These are phyloP conservation scores for Closterium sp. DNA, from an alignment of 139 green algal genomes.

Conservation along the genomic window DNA sequence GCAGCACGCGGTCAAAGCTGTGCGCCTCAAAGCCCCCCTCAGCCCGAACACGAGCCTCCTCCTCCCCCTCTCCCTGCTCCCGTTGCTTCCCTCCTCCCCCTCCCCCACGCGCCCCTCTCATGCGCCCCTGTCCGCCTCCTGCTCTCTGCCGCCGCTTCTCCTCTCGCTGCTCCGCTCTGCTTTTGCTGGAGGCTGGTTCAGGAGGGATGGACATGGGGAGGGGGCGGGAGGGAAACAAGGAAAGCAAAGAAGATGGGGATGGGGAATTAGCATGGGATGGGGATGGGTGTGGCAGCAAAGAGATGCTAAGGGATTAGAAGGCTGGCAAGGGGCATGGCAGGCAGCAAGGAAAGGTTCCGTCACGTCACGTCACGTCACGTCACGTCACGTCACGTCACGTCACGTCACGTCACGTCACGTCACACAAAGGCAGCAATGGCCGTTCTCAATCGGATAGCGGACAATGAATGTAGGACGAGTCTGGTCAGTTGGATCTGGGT, in stretches of 20 bases:
- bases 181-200: background rate
- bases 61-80: background rate
- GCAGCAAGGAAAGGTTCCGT: too few species aligned
- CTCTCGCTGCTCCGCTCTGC: background rate
- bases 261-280: too few species aligned
- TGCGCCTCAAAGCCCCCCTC: constrained; percentile 59
- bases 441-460: too few species aligned
- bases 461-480: too few species aligned
- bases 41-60: background rate
- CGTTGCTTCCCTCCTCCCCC: background rate
- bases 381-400: too few species aligned
- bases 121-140: background rate
- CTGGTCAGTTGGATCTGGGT: too few species aligned
- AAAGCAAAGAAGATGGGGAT: background rate
- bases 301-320: too few species aligned
- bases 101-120: background rate
- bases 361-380: too few species aligned
- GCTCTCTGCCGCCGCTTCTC: background rate
- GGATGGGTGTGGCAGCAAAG: too few species aligned
- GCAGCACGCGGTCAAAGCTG: constrained; percentile 80
- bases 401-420: too few species aligned
- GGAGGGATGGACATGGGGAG: background rate
- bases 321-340: too few species aligned
- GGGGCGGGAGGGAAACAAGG: background rate
- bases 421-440: too few species aligned